Evolutionary conservation across 805 yeast species (phyloP).

Genomic region (Saccharomycopsis vini): DNA sequence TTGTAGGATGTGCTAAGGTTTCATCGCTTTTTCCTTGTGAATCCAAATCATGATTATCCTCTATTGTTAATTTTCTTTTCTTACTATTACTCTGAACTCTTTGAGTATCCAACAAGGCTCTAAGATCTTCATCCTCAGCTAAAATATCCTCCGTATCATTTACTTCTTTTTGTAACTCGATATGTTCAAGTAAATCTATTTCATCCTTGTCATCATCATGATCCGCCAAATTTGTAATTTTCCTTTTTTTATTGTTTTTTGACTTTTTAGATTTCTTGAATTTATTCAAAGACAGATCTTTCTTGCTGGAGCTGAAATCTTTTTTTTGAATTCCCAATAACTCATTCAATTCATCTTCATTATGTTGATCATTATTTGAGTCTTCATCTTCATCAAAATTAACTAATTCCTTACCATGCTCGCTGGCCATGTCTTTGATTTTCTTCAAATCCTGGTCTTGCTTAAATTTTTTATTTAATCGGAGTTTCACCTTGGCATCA

Average conservation of each 20-base stretch:
- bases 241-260: constrained; percentile 7
- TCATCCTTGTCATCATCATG: constrained; percentile 16
- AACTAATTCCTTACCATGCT: constrained; percentile 9
- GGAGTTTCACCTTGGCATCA: constrained; percentile 13
- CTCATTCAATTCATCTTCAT: constrained; percentile 1
- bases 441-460: not conserved
- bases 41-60: constrained; percentile 1
- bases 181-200: constrained; percentile 21
- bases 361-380: constrained; percentile 7
- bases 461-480: constrained; percentile 4
- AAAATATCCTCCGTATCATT: constrained; percentile 3
- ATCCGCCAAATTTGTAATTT: too few relatives aligned
- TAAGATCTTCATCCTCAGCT: constrained; percentile 7
- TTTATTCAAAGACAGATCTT: constrained; percentile 2
- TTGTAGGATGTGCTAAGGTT: constrained; percentile 5
- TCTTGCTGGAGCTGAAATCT: constrained; percentile 1
- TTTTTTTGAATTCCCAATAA: not conserved
- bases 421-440: constrained; percentile 8
- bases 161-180: constrained; percentile 20
- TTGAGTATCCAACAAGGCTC: constrained; percentile 20
- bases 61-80: too few relatives aligned
- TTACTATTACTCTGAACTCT: constrained; percentile 1
- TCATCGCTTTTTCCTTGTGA: not conserved
- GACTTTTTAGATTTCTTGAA: constrained; percentile 1
- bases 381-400: constrained; percentile 6